Conservation (phyloP, 352 stramenopile species). For the Phytophthora nicotianae region DNA sequence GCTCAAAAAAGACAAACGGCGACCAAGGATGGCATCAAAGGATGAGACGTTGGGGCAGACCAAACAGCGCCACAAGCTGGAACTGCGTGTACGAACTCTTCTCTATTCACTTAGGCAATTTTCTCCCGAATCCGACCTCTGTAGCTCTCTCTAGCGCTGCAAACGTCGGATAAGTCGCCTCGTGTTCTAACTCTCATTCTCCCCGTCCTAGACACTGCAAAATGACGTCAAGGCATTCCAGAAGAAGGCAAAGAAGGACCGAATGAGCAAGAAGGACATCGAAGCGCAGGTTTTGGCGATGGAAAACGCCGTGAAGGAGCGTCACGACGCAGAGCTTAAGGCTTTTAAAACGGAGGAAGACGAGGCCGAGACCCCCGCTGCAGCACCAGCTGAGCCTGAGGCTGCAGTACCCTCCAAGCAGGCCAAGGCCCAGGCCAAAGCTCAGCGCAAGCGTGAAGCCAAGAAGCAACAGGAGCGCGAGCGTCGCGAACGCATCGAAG, state of each 20-base stretch:
- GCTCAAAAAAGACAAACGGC: not conserved
- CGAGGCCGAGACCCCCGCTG: not conserved
- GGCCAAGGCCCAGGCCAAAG: conserved; percentile 77
- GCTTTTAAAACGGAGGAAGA: conserved; percentile 31
- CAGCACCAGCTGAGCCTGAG: conserved; percentile 3
- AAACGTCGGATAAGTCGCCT: not conserved
- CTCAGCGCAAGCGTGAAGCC: conserved; percentile 74
- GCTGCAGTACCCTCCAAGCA: conserved; percentile 28
- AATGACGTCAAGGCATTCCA: conserved; percentile 80
- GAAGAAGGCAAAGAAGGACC: conserved; percentile 89
- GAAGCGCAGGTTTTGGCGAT: conserved; percentile 63
- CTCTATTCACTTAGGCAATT: not conserved
- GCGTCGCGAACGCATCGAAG: conserved; percentile 72
- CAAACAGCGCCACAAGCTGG: conserved; percentile 89
- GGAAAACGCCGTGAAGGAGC: conserved; percentile 59
- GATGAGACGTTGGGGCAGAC: conserved; percentile 77
- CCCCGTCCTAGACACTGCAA: conserved; percentile 63
- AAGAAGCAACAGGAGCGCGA: conserved; percentile 80
- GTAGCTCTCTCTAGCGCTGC: not conserved
- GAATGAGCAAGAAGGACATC: conserved; percentile 75
- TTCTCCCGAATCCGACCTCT: not conserved
- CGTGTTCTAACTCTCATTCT: conserved; percentile 1
- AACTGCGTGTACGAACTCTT: conserved; percentile 63
- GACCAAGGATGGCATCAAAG: conserved; percentile 48
- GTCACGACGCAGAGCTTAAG: conserved; percentile 60